Evolutionary conservation across 2,329 filamentous ascomycete genomes (phyloP).

Genomic region (Emericellopsis cladophorae): DNA sequence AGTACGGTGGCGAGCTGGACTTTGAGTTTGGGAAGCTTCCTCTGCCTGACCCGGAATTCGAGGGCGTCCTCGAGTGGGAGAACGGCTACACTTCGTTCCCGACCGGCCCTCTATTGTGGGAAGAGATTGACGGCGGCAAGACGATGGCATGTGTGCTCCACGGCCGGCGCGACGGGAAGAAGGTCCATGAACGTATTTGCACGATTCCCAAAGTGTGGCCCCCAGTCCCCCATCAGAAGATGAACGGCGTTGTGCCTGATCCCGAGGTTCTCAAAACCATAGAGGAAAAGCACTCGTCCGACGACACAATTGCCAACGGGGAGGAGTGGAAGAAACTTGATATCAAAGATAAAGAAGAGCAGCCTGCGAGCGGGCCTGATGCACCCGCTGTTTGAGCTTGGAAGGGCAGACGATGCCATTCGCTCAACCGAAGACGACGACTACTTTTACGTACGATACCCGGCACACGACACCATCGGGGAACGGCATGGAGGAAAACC

Average conservation of each 20-base stretch:
- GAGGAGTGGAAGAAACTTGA: constrained; percentile 18
- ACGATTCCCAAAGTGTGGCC: constrained; percentile 30
- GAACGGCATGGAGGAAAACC: not conserved
- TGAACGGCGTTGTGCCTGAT: constrained; percentile 1
- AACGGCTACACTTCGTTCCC: constrained; percentile 40
- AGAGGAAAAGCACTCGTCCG: constrained; percentile 10
- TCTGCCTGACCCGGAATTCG: constrained; percentile 52
- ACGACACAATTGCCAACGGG: constrained; percentile 13
- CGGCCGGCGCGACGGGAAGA: constrained; percentile 31
- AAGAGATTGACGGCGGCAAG: constrained; percentile 25
- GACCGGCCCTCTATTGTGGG: constrained; percentile 44
- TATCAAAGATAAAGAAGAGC: constrained; percentile 12
- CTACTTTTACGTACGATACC: not conserved
- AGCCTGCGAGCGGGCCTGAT: not conserved
- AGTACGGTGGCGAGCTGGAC: constrained; percentile 79
- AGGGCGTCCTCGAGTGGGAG: constrained; percentile 37
- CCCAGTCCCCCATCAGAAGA: constrained; percentile 6
- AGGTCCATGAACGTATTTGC: constrained; percentile 34
- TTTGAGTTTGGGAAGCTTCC: constrained; percentile 69
- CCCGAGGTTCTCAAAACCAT: constrained; percentile 1
- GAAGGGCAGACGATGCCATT: not conserved
- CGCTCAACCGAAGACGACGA: not conserved
- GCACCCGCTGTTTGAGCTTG: not conserved
- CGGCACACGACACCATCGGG: not conserved
- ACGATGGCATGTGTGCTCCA: constrained; percentile 39